A percentile compares a stretch with the other conserved stretches of the same genome.
phyloP scores from a whole-genome alignment of 441 rosid genomes.

The Jatropha podagrica region DNA sequence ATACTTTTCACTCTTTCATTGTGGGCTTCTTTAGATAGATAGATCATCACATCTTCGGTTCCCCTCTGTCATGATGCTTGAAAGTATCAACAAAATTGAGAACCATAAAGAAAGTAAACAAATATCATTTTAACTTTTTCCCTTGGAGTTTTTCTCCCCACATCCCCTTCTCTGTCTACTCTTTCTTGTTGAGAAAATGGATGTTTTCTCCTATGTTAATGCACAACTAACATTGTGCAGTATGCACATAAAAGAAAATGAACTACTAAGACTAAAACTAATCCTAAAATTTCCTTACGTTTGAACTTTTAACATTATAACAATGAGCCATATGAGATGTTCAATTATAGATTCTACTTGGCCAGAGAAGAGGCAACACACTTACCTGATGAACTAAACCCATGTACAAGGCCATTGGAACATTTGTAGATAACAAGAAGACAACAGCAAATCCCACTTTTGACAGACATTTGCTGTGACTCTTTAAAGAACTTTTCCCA shows the following conservation, averaged over 20 bases:
- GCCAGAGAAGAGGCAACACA: conserved; percentile 7
- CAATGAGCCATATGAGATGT: conserved; percentile 10
- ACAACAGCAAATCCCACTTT: conserved; percentile 47
- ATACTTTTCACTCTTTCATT: conserved; percentile 60
- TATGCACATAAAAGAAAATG: background rate
- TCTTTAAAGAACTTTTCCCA: conserved; percentile 37
- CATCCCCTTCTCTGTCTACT: background rate
- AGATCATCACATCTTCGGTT: conserved; percentile 88
- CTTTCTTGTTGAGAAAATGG: background rate
- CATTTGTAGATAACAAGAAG: conserved; percentile 74
- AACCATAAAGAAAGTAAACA: background rate
- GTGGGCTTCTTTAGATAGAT: conserved; percentile 71
- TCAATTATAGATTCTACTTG: background rate
- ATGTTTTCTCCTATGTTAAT: background rate
- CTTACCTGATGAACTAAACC: conserved; percentile 85
- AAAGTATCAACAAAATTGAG: conserved; percentile 23
- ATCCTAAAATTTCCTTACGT: background rate
- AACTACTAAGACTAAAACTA: background rate
- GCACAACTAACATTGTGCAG: background rate
- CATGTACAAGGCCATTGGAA: conserved; percentile 87
- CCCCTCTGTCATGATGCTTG: conserved; percentile 61
- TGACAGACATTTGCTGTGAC: conserved; percentile 38
- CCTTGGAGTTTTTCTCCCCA: background rate
- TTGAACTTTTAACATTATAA: background rate
- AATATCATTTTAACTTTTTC: background rate